These are phyloP conservation scores for Acanthamoeba royreba DNA, from an alignment of 208 protist genomes.

Conservation along the genomic window DNA sequence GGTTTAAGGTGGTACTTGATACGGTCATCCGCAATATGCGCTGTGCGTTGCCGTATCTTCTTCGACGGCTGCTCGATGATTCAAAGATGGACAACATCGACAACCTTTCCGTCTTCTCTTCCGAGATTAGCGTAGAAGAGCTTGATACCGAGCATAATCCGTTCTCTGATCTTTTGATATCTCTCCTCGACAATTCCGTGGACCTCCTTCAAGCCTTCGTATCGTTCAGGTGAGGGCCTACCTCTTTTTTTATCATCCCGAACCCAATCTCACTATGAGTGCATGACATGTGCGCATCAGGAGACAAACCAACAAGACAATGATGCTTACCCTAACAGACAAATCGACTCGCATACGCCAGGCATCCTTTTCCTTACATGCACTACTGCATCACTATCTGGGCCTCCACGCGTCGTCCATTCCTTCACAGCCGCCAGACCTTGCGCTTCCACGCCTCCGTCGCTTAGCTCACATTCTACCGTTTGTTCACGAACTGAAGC, in stretches of 20 bases:
- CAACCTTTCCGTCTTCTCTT: background rate
- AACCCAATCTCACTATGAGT: too few relatives aligned
- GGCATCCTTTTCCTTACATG: background rate
- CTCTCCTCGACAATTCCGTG: background rate
- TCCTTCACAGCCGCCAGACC: background rate
- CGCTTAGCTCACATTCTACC: background rate
- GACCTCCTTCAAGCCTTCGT: background rate
- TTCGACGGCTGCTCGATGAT: background rate
- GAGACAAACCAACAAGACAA: background rate
- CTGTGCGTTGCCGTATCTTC: background rate
- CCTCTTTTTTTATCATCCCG: too few relatives aligned
- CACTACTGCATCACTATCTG: background rate
- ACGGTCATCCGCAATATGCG: background rate
- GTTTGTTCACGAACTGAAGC: background rate
- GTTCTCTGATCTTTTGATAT: background rate
- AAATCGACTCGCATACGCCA: background rate
- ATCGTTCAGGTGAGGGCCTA: too few relatives aligned
- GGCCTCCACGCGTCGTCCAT: background rate
- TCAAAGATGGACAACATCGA: background rate
- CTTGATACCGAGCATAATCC: background rate
- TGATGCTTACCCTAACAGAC: background rate
- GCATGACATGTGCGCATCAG: too few relatives aligned
- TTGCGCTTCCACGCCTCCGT: background rate
- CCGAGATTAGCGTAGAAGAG: background rate
- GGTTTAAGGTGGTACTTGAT: background rate